A percentile compares a stretch with the other conserved stretches of the same genome.
These are phyloP conservation scores for Puya raimondii DNA, from an alignment of 176 grass and related monocot species.

Conservation along the genomic window DNA sequence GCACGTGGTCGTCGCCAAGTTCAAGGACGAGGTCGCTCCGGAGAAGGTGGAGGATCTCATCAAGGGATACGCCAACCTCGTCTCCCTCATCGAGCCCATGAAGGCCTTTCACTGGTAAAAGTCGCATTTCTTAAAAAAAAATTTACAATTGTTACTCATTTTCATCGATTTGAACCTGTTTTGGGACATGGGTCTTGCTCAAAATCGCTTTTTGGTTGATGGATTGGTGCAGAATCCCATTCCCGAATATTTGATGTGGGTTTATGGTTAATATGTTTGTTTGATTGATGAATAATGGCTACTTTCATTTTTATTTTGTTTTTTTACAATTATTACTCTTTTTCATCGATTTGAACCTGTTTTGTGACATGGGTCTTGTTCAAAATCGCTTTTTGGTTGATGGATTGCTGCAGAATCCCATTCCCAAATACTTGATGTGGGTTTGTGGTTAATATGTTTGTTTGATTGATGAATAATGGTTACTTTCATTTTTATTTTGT, in stretches of 20 bases:
- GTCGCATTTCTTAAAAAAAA: background rate
- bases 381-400: background rate
- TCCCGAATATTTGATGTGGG: background rate
- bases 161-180: background rate
- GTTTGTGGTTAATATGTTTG: too few relatives aligned
- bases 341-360: background rate
- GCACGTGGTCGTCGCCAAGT: conserved; percentile 60
- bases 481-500: background rate
- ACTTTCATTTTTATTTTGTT: background rate
- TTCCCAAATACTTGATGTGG: background rate
- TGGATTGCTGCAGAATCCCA: background rate
- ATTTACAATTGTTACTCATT: background rate
- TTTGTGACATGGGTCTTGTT: background rate
- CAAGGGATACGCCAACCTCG: conserved; percentile 64
- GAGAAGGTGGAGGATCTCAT: conserved; percentile 46
- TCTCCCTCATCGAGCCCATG: conserved; percentile 58
- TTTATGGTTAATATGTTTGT: too few relatives aligned
- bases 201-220: background rate
- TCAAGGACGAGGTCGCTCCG: conserved; percentile 63
- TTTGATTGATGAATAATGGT: too few relatives aligned
- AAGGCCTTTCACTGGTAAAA: conserved; percentile 73
- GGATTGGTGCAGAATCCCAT: background rate
- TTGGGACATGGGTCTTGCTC: background rate
- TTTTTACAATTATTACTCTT: background rate
- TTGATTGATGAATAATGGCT: too few relatives aligned